A percentile compares a stretch with the other conserved stretches of the same genome.
These are phyloP conservation scores for Fusarium scirpi DNA, from an alignment of 2,329 filamentous ascomycete genomes.

Conservation along the genomic window DNA sequence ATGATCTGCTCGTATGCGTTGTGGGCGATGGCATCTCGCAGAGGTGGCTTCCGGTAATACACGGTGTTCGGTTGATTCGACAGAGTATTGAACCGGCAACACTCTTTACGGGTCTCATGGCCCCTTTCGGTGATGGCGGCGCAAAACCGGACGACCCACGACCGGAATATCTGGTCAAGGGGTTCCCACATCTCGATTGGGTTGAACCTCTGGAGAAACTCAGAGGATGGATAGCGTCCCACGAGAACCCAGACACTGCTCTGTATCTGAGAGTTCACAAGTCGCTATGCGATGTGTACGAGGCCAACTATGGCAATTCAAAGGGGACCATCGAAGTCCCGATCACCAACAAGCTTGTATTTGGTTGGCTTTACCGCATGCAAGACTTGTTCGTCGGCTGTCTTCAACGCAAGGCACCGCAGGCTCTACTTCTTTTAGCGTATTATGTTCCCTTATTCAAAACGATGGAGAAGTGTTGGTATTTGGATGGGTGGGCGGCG, in stretches of 20 bases:
- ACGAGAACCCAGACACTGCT: conserved; percentile 43
- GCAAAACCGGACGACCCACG: conserved; percentile 30
- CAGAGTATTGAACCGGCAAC: conserved; percentile 46
- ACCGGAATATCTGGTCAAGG: conserved; percentile 40
- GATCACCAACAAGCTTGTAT: conserved; percentile 36
- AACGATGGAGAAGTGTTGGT: conserved; percentile 41
- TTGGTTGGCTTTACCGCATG: conserved; percentile 49
- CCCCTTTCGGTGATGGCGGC: conserved; percentile 35
- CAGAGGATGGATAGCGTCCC: conserved; percentile 41
- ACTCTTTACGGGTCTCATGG: conserved; percentile 47
- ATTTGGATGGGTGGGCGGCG: conserved; percentile 40
- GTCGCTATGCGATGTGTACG: conserved; percentile 43
- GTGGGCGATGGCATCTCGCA: conserved; percentile 39
- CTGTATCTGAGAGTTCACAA: conserved; percentile 42
- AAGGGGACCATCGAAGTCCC: conserved; percentile 35
- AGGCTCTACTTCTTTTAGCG: conserved; percentile 46
- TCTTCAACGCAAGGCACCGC: conserved; percentile 44
- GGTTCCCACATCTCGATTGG: conserved; percentile 43
- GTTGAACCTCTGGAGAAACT: conserved; percentile 38
- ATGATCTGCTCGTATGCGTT: conserved; percentile 48
- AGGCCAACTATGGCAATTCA: conserved; percentile 43
- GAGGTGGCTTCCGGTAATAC: conserved; percentile 45
- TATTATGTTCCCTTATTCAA: conserved; percentile 44
- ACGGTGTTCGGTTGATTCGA: conserved; percentile 45
- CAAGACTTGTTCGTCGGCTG: conserved; percentile 45